Conservation (phyloP, 1,284 basidiomycete species). For the Trichosporon asahii region DNA sequence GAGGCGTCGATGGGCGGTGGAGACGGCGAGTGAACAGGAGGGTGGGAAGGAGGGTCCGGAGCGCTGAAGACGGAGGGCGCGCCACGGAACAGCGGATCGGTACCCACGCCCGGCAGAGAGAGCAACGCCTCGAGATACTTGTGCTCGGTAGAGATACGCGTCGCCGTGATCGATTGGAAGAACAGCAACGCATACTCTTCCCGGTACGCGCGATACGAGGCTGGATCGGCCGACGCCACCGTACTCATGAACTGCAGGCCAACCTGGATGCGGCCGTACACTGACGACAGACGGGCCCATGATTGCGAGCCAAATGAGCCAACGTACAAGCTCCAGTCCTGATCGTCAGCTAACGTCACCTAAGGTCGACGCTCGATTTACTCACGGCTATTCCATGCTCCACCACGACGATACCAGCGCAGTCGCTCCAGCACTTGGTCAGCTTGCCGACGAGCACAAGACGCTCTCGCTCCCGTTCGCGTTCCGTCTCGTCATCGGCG, state of each 20-base stretch:
- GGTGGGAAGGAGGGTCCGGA: slow-evolving; percentile 22
- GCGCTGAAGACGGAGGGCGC: slow-evolving; percentile 15
- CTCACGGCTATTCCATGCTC: slow-evolving; percentile 60
- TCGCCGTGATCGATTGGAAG: slow-evolving; percentile 59
- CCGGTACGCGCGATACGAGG: slow-evolving; percentile 57
- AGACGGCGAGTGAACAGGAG: not conserved
- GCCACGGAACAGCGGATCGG: slow-evolving; percentile 36
- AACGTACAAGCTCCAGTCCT: slow-evolving; percentile 68
- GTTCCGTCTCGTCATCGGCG: slow-evolving; percentile 28
- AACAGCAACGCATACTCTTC: slow-evolving; percentile 60
- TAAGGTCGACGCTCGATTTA: no score
- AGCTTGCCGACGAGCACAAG: slow-evolving; percentile 56
- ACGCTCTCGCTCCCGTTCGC: slow-evolving; percentile 33
- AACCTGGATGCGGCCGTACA: slow-evolving; percentile 58
- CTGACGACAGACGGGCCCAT: slow-evolving; percentile 61
- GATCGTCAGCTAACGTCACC: slow-evolving; percentile 7
- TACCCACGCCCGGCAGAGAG: slow-evolving; percentile 29
- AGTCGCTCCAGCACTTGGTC: slow-evolving; percentile 75
- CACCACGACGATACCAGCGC: slow-evolving; percentile 63
- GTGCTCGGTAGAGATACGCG: slow-evolving; percentile 59
- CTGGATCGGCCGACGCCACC: slow-evolving; percentile 64
- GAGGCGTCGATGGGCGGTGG: slow-evolving; percentile 20
- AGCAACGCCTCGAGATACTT: slow-evolving; percentile 57
- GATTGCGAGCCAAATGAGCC: slow-evolving; percentile 59
- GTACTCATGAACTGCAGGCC: slow-evolving; percentile 67